These are phyloP conservation scores for Monosporascus sp. DNA, from an alignment of 2,329 filamentous ascomycete genomes.

Conservation along the genomic window DNA sequence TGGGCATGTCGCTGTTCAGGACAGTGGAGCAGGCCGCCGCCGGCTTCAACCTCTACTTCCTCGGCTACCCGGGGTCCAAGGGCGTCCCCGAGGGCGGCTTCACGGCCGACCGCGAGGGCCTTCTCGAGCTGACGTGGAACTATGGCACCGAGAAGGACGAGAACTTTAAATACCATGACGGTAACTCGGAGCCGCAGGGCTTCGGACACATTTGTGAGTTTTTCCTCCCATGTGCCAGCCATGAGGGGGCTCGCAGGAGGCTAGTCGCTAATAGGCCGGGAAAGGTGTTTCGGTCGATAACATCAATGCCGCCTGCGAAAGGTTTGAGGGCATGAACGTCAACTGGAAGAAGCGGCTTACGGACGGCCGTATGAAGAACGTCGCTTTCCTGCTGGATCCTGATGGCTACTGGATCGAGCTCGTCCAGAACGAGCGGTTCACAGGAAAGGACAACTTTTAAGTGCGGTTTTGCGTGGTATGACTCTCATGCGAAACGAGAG, in stretches of 20 bases:
- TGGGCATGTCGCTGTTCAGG: slow-evolving; percentile 82
- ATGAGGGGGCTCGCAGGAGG: no score
- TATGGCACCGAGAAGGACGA: slow-evolving; percentile 81
- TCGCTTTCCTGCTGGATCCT: slow-evolving; percentile 86
- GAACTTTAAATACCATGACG: slow-evolving; percentile 82
- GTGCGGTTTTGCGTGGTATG: not conserved
- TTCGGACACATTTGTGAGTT: slow-evolving; percentile 85
- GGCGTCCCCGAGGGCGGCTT: slow-evolving; percentile 48
- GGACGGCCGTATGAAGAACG: slow-evolving; percentile 87
- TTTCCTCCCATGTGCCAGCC: not conserved
- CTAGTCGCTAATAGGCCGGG: not conserved
- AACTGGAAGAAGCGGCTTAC: slow-evolving; percentile 95
- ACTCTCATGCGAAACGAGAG: no score
- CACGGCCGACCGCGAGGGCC: slow-evolving; percentile 67
- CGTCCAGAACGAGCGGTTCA: slow-evolving; percentile 72
- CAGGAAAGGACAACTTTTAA: slow-evolving; percentile 48
- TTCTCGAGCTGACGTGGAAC: slow-evolving; percentile 87
- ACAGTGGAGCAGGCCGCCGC: slow-evolving; percentile 64
- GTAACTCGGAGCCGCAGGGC: slow-evolving; percentile 85
- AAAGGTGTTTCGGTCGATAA: slow-evolving; percentile 79
- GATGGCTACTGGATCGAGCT: slow-evolving; percentile 80
- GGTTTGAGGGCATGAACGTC: slow-evolving; percentile 76
- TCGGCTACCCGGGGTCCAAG: slow-evolving; percentile 66
- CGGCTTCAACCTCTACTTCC: slow-evolving; percentile 87
- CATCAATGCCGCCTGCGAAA: slow-evolving; percentile 77